Conservation (phyloP, 345 rosid species). For the Populus tremula region DNA sequence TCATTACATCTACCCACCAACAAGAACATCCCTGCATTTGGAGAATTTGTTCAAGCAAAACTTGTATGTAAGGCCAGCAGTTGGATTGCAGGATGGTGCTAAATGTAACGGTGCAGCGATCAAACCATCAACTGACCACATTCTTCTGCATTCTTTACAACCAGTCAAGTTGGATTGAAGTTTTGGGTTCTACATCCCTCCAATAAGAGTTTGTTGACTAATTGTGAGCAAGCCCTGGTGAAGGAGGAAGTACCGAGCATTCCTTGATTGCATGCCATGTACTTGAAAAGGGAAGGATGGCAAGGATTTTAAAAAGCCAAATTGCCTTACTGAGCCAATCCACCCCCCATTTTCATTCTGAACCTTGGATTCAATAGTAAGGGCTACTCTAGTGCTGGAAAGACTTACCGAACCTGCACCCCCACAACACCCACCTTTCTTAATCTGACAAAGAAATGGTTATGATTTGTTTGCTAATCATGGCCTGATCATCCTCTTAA, state of each 20-base stretch:
- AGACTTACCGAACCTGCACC: not conserved
- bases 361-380: not conserved
- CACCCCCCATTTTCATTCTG: not conserved
- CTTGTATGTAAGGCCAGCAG: not conserved
- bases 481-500: not conserved
- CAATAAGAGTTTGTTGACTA: not conserved
- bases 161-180: not conserved
- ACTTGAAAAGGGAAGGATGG: not conserved
- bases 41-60: not conserved
- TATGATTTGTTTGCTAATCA: not conserved
- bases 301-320: not conserved
- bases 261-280: not conserved
- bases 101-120: not conserved
- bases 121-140: not conserved
- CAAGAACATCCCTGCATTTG: not conserved
- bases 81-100: not conserved
- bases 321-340: not conserved
- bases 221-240: not conserved
- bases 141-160: not conserved
- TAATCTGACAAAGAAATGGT: not conserved
- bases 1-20: not conserved
- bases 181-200: not conserved
- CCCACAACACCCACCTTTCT: not conserved
- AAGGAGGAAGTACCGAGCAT: not conserved
- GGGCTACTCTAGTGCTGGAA: not conserved